A percentile compares a stretch with the other conserved stretches of the same genome.
Evolutionary conservation across 2,329 filamentous ascomycete species (phyloP).

Genomic region (Penicillium aurantiogriseum): DNA sequence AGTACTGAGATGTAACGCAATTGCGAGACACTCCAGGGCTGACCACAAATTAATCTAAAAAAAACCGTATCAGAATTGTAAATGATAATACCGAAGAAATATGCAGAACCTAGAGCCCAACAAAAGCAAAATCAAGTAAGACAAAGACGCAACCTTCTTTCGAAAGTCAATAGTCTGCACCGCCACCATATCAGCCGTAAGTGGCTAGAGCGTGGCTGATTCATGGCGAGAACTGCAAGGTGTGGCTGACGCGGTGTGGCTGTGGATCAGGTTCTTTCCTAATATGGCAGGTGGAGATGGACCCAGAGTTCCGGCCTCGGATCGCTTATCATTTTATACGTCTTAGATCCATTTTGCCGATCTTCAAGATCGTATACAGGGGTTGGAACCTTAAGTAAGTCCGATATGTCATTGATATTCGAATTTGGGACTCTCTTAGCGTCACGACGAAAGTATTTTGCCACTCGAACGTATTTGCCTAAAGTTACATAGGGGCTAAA

Average conservation of each 20-base stretch:
- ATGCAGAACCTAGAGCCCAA: slow-evolving; percentile 4
- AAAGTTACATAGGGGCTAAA: background rate
- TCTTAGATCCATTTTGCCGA: background rate
- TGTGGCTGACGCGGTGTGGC: slow-evolving; percentile 24
- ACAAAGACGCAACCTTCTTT: slow-evolving; percentile 8
- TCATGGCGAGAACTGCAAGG: slow-evolving; percentile 20
- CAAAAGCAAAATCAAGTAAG: slow-evolving; percentile 10
- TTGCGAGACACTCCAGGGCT: background rate
- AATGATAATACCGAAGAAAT: background rate
- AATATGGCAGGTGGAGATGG: slow-evolving; percentile 7
- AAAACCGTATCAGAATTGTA: background rate
- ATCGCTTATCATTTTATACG: background rate
- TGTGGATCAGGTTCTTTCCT: slow-evolving; percentile 12
- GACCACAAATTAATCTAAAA: background rate
- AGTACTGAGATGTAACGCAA: background rate
- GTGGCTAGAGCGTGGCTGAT: slow-evolving; percentile 11
- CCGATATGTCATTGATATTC: slow-evolving; percentile 17
- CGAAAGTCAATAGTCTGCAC: slow-evolving; percentile 14
- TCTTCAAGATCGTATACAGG: background rate
- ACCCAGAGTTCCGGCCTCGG: background rate
- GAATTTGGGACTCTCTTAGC: background rate
- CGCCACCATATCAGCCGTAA: slow-evolving; percentile 16
- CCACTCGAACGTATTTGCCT: background rate
- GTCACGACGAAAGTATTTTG: background rate
- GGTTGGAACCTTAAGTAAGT: slow-evolving; percentile 6